Percentiles rank a stretch among this genome's conserved stretches.
These are phyloP conservation scores for Magnolia kwangsiensis DNA, from an alignment of 164 flowering plant genomes.

Conservation along the genomic window DNA sequence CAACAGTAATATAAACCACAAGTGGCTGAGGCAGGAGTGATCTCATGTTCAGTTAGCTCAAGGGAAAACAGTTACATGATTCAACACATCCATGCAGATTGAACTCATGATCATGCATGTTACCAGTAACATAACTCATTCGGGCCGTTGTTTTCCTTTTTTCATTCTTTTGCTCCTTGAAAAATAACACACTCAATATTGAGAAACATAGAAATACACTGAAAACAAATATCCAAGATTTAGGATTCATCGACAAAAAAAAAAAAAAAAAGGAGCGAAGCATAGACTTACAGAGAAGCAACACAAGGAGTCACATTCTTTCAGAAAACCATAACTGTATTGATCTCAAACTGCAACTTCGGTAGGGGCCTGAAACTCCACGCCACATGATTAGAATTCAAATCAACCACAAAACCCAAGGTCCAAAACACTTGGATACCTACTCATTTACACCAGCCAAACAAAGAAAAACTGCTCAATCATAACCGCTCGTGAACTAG, in stretches of 20 bases:
- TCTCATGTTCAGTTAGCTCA: no score
- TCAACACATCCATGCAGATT: no score
- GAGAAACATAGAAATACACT: neutral
- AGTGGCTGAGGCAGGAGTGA: no score
- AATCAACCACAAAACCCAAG: neutral
- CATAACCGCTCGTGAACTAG: neutral
- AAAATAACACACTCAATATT: neutral
- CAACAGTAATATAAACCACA: no score
- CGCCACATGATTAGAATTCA: neutral
- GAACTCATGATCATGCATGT: no score
- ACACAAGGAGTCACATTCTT: neutral
- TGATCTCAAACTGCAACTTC: conserved; percentile 1
- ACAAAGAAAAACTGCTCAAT: neutral
- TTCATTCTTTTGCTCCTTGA: neutral
- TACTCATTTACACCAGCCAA: neutral
- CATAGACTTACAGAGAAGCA: neutral
- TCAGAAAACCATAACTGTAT: neutral
- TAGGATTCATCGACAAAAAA: no score
- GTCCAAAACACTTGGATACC: conserved; percentile 1
- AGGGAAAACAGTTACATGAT: no score
- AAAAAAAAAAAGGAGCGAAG: neutral
- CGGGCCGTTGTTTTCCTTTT: neutral
- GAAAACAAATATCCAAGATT: neutral
- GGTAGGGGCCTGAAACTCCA: conserved; percentile 5
- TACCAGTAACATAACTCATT: no score